Conservation (phyloP, 2,329 filamentous ascomycete species). For the Tolypocladium tundrense region DNA sequence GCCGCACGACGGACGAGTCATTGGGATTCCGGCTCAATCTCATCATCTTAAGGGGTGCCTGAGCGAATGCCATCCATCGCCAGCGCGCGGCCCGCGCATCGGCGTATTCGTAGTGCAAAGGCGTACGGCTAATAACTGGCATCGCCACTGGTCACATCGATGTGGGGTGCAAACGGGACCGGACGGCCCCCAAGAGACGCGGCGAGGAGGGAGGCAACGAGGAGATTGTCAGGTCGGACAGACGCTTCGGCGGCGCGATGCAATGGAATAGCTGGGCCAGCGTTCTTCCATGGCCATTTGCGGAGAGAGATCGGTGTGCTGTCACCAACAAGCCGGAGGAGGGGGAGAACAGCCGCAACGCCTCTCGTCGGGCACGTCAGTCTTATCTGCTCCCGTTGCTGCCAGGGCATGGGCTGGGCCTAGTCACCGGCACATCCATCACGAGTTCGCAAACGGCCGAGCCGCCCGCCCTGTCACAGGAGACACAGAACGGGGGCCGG, state of each 20-base stretch:
- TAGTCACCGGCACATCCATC: background rate
- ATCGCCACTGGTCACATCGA: background rate
- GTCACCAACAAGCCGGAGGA: background rate
- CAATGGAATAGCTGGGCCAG: background rate
- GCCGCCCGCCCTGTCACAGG: background rate
- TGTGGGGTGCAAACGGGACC: background rate
- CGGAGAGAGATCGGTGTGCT: background rate
- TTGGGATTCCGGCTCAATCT: background rate
- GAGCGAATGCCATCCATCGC: background rate
- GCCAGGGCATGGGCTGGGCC: background rate
- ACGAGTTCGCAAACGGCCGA: background rate
- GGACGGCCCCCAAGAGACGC: background rate
- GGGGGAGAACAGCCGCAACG: background rate
- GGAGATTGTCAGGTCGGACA: background rate
- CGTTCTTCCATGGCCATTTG: background rate
- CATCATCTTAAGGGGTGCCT: background rate
- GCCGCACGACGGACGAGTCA: background rate
- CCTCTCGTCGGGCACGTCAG: background rate
- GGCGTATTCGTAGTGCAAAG: background rate
- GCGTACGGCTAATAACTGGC: background rate
- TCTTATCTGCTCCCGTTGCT: background rate
- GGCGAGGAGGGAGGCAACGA: background rate
- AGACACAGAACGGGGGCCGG: background rate
- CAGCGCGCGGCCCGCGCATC: background rate
- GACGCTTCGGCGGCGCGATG: background rate